Conservation (phyloP, 2,329 filamentous ascomycete genomes). For the Aphanocladium album region DNA sequence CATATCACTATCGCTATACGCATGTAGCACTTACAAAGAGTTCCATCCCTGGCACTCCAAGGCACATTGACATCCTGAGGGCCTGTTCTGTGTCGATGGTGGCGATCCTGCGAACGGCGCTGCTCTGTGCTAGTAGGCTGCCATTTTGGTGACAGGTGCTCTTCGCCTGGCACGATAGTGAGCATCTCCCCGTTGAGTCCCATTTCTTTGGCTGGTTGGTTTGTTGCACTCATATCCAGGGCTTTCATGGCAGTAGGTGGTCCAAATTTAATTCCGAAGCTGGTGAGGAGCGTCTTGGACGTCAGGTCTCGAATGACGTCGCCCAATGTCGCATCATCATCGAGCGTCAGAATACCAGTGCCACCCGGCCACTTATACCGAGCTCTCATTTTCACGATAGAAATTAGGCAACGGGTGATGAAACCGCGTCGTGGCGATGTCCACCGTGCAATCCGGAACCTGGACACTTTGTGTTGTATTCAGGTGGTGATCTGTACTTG, state of each 20-base stretch:
- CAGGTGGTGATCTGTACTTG: neutral
- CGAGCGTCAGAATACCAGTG: constrained; percentile 62
- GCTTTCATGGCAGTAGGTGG: constrained; percentile 64
- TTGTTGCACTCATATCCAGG: constrained; percentile 53
- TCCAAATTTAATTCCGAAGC: constrained; percentile 76
- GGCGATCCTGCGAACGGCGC: constrained; percentile 6
- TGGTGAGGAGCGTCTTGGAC: constrained; percentile 57
- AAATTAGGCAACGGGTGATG: neutral
- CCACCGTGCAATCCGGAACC: neutral
- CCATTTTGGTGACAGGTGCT: constrained; percentile 15
- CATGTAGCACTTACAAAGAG: constrained; percentile 36
- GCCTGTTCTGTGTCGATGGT: constrained; percentile 1
- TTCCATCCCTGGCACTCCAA: constrained; percentile 47
- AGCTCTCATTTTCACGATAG: constrained; percentile 56
- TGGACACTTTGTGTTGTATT: neutral
- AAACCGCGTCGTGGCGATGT: too few relatives aligned
- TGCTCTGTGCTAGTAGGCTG: neutral
- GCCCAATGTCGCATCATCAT: constrained; percentile 61
- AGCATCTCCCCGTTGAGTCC: constrained; percentile 47
- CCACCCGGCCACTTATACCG: constrained; percentile 72
- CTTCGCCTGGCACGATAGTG: constrained; percentile 42
- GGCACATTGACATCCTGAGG: constrained; percentile 34
- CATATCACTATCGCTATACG: neutral
- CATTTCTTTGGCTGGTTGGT: constrained; percentile 43
- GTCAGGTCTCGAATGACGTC: constrained; percentile 58